Evolutionary conservation across 2,329 filamentous ascomycete genomes (phyloP), one percentile per base, ranked within the genome.

Genomic region (Diaporthe aspalathi): DNA sequence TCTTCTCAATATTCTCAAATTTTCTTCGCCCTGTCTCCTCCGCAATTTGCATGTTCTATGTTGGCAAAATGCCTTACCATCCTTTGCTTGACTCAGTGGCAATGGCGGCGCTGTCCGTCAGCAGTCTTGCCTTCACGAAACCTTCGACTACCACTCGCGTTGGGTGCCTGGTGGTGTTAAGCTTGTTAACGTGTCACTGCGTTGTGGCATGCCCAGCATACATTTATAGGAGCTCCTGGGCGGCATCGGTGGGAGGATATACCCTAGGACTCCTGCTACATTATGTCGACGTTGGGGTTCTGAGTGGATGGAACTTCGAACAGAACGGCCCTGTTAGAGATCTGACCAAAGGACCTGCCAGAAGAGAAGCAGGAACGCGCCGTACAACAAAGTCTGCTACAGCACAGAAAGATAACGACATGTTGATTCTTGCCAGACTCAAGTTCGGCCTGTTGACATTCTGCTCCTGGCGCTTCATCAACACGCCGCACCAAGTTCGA

Each of bases 111-210:
- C n/a, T 57, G 1, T 40, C 35, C n/a, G 24, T 57, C 35, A 12
- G 6, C 35, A 57, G 32, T n/a, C 32, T 57, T 57, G 54, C 29
- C 16, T 57, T 40, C 35, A 24, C 54, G 12, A 57, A 24, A 40
- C 6, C 32, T 1, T 40, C 54, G 14, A 9, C 11, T 57, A 7
- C 14, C 5, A 32, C 40, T 12, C 32, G 54, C 5, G 20, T 38
- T 16, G n/a, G 12, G 1, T 57, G n/a, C 24, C n/a, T 40, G n/a
- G 35, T n/a, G 8, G n/a, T 57, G 12, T 40, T 40, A n/a, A 57
- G 32, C n/a, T 22, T 56, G 20, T 38, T 56, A 32, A 56, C 53
- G 32, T 56, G 32, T 29, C 53, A 56, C n/a, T 56, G 53, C 11
- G 53, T 56, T 24, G n/a, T 38, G 12, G 22, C n/a, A 17, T 57